A percentile compares a stretch with the other conserved stretches of the same genome.
Evolutionary conservation across 2,329 filamentous ascomycete species (phyloP).

Genomic region (Microcyclosporella mali): DNA sequence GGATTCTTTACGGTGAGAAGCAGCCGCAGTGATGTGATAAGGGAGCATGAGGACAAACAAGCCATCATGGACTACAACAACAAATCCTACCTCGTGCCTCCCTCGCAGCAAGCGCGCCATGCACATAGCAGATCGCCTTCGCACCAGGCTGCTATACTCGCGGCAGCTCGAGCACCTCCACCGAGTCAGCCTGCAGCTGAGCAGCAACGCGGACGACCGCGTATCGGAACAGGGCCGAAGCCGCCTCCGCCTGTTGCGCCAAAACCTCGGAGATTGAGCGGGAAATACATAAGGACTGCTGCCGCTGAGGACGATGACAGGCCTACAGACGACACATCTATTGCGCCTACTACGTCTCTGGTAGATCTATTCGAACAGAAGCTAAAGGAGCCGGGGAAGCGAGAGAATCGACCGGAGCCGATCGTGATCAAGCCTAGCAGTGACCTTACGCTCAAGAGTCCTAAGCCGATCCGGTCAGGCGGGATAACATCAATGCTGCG

Average conservation of each 20-base stretch:
- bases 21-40: not conserved
- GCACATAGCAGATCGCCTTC: slow-evolving; percentile 21
- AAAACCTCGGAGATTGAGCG: slow-evolving; percentile 26
- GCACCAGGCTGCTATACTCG: slow-evolving; percentile 25
- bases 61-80: slow-evolving; percentile 1
- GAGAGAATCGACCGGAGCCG: slow-evolving; percentile 13
- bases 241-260: slow-evolving; percentile 22
- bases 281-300: slow-evolving; percentile 6
- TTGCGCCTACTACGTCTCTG: slow-evolving; percentile 54
- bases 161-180: slow-evolving; percentile 21
- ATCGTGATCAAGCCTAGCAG: slow-evolving; percentile 21
- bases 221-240: slow-evolving; percentile 7
- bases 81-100: slow-evolving; percentile 7
- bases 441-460: slow-evolving; percentile 35
- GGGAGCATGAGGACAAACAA: slow-evolving; percentile 1
- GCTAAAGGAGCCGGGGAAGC: slow-evolving; percentile 14
- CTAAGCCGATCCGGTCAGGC: slow-evolving; percentile 34
- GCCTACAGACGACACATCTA: slow-evolving; percentile 20
- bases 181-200: not conserved
- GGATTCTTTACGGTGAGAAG: slow-evolving; percentile 1
- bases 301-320: slow-evolving; percentile 7
- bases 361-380: slow-evolving; percentile 64
- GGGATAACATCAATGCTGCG: slow-evolving; percentile 29
- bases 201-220: slow-evolving; percentile 3
- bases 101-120: slow-evolving; percentile 6